A percentile compares a stretch with the other conserved stretches of the same genome.
Evolutionary conservation across 257 asterid species (phyloP).

Genomic region (Rehmannia glutinosa): DNA sequence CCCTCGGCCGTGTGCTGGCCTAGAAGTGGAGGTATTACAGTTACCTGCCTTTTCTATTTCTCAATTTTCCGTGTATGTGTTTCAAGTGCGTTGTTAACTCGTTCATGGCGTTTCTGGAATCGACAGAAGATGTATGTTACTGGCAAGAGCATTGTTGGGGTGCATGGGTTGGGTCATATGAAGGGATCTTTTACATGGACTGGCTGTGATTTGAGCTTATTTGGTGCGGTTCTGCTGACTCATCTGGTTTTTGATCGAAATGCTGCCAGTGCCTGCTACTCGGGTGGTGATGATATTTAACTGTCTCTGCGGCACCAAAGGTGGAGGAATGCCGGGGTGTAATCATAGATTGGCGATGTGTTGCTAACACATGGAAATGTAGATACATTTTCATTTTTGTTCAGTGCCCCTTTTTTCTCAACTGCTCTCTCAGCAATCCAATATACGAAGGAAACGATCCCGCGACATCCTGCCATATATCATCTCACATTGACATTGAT

Average conservation of each 20-base stretch:
- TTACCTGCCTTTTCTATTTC: constrained; percentile 4
- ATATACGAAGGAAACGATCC: too few relatives aligned
- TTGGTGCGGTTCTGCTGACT: not conserved
- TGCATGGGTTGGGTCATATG: constrained; percentile 62
- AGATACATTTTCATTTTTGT: too few relatives aligned
- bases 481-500: too few relatives aligned
- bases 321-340: not conserved
- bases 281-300: not conserved
- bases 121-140: constrained; percentile 18
- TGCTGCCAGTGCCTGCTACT: not conserved
- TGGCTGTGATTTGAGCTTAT: constrained; percentile 35
- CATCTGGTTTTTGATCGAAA: not conserved
- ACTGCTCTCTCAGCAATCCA: too few relatives aligned
- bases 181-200: constrained; percentile 62
- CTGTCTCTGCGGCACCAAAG: too few relatives aligned
- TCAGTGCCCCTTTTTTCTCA: too few relatives aligned
- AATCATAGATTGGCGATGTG: not conserved
- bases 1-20: constrained; percentile 90
- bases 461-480: too few relatives aligned
- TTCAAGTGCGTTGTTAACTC: too few relatives aligned
- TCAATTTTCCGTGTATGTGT: too few relatives aligned
- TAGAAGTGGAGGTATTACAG: constrained; percentile 39
- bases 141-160: constrained; percentile 40
- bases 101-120: not conserved
- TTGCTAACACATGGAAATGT: too few relatives aligned